Evolutionary conservation across 2,329 filamentous ascomycete genomes (phyloP).

Genomic region (Xylariaceae sp.): DNA sequence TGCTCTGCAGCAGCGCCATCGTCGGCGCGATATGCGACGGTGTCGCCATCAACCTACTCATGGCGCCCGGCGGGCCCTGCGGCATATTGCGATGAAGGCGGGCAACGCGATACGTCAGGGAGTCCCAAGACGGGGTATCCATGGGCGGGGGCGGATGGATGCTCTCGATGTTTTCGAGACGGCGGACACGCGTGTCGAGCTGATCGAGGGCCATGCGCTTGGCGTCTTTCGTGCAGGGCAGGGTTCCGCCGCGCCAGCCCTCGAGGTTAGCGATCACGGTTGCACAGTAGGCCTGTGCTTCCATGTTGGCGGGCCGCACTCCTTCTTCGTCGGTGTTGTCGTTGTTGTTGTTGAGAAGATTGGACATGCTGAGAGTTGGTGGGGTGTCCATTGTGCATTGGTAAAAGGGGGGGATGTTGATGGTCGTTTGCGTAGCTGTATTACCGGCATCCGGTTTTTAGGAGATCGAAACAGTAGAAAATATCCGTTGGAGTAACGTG

Average conservation of each 20-base stretch:
- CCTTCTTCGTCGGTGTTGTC: background rate
- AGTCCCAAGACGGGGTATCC: constrained; percentile 24
- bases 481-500: background rate
- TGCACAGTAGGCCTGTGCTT: constrained; percentile 23
- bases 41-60: background rate
- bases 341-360: background rate
- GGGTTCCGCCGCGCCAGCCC: constrained; percentile 12
- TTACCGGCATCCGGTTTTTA: background rate
- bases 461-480: background rate
- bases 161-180: constrained; percentile 14
- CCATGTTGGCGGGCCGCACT: background rate
- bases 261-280: constrained; percentile 25
- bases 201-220: constrained; percentile 12
- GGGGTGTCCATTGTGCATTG: constrained; percentile 4
- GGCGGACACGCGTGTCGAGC: constrained; percentile 23
- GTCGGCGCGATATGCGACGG: constrained; percentile 14
- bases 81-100: constrained; percentile 17
- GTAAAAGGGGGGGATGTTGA: background rate
- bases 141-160: constrained; percentile 26
- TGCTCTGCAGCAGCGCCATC: constrained; percentile 15
- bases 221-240: constrained; percentile 4
- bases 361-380: constrained; percentile 3
- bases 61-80: background rate
- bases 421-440: background rate
- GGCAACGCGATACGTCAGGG: constrained; percentile 25